Evolutionary conservation across 768 basidiomycete species (phyloP), one percentile per base, ranked within the genome.

Genomic region (Suillus lakei): DNA sequence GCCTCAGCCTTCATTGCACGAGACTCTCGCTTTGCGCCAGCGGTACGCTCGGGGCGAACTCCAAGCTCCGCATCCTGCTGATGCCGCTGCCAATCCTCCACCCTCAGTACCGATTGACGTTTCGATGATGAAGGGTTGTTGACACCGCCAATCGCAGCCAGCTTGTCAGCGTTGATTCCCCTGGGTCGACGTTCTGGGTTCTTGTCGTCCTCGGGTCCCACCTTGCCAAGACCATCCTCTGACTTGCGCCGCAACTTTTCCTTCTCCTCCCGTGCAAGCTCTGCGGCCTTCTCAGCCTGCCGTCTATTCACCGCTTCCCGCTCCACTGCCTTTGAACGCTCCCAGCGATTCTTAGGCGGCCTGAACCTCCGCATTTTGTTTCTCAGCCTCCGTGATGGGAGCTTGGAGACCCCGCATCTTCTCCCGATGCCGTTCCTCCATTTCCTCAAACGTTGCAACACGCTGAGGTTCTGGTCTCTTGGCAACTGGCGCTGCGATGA

Each of bases 311-410:
- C 90, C 8, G 87, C 90, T 73, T 91, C 86, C 76, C 87, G 91
- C 77, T 96, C 95, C 39, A 84, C 71, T 8, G 83, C 81, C 77
- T 88, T 91, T 54, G 91, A 88, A 46, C 87, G 84, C 76, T 95
- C 93, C 95, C 95, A 97, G 34, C 91, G 86, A 70, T 83, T 84
- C 72, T 87, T 88, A n/a, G 15, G 93, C 95, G n/a, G 86, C 87
- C 63, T 84, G 85, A 21, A 96, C 69, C 34, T 92, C 86, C 1
- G 91, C 92, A 66, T 90, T 85, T 72, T 95, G 91, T 72, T 86
- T 87, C 78, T 90, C 88, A 2, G 90, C 89, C 69, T 87, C 84
- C n/a, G 91, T 95, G 38, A 98, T 78, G 5, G 95, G 95, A 44
- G 84, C 88, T 78, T 98, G 95, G 68, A 98, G 74, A 71, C 88